These are phyloP conservation scores for Akanthomyces muscarius DNA, from an alignment of 2,329 filamentous ascomycete genomes.

Conservation along the genomic window DNA sequence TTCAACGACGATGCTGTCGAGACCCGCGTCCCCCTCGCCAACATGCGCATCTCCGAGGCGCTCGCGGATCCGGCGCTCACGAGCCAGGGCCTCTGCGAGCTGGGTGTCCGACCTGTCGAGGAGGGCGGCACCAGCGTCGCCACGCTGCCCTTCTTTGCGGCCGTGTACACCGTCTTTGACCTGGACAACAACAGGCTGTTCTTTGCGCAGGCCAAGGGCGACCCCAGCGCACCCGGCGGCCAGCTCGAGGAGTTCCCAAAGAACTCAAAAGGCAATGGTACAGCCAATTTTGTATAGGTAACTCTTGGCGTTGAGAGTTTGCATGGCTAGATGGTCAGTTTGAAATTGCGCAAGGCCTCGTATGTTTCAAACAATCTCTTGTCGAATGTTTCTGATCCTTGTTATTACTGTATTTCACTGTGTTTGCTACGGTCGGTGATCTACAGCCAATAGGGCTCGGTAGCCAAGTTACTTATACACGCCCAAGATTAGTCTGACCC, in stretches of 20 bases:
- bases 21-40: not conserved
- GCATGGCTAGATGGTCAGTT: too few relatives aligned
- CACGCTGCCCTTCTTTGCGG: slow-evolving; percentile 6
- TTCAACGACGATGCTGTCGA: not conserved
- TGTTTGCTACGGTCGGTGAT: too few relatives aligned
- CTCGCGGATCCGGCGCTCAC: not conserved
- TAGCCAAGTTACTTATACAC: too few relatives aligned
- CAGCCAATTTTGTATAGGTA: too few relatives aligned
- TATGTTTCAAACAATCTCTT: too few relatives aligned
- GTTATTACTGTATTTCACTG: too few relatives aligned
- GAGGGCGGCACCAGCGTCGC: not conserved
- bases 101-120: not conserved
- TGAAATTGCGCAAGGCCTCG: too few relatives aligned
- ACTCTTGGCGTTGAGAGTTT: too few relatives aligned
- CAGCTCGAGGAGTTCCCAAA: not conserved
- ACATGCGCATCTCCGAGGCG: not conserved
- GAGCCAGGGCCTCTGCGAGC: not conserved
- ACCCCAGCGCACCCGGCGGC: not conserved
- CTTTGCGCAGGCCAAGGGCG: slow-evolving; percentile 2
- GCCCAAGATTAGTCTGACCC: slow-evolving; percentile 18
- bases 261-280: too few relatives aligned
- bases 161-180: slow-evolving; percentile 9
- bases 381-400: too few relatives aligned
- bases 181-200: not conserved
- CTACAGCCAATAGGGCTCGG: too few relatives aligned